Percentiles rank a stretch among this genome's conserved stretches.
Conservation (phyloP, 176 grass and related monocot species). For the Tillandsia leiboldiana region DNA sequence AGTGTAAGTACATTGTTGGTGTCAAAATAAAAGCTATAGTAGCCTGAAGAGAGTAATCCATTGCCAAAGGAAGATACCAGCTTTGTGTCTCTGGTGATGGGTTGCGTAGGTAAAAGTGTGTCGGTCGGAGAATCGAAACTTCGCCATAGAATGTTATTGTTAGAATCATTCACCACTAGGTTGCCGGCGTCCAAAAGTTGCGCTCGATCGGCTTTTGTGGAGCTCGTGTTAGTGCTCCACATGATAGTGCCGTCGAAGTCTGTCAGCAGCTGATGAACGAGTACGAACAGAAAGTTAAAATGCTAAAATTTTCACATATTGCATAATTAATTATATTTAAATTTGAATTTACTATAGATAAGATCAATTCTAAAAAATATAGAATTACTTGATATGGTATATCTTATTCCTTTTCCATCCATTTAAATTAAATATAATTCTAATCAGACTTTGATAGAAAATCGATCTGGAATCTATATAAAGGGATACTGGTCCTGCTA, state of each 20-base stretch:
- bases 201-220: neutral
- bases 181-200: slow-evolving; percentile 28
- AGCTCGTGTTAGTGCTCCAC: slow-evolving; percentile 33
- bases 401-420: too few species aligned
- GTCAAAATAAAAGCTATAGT: slow-evolving; percentile 33
- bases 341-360: too few species aligned
- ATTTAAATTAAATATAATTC: too few species aligned
- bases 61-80: slow-evolving; percentile 27
- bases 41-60: slow-evolving; percentile 36
- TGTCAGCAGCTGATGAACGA: neutral
- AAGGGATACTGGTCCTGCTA: too few species aligned
- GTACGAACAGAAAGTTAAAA: too few species aligned
- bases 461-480: too few species aligned
- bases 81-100: slow-evolving; percentile 27
- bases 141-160: slow-evolving; percentile 9
- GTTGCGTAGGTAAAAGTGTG: slow-evolving; percentile 32
- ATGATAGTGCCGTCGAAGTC: slow-evolving; percentile 23
- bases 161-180: slow-evolving; percentile 22
- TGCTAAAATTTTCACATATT: too few species aligned
- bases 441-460: too few species aligned
- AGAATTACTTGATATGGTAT: too few species aligned
- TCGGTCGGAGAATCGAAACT: slow-evolving; percentile 48
- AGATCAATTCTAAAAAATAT: too few species aligned
- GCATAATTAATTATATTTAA: too few species aligned
- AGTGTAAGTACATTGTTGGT: slow-evolving; percentile 35